These are phyloP conservation scores for Daldinia childiae DNA, from an alignment of 495 filamentous ascomycete genomes.

Conservation along the genomic window DNA sequence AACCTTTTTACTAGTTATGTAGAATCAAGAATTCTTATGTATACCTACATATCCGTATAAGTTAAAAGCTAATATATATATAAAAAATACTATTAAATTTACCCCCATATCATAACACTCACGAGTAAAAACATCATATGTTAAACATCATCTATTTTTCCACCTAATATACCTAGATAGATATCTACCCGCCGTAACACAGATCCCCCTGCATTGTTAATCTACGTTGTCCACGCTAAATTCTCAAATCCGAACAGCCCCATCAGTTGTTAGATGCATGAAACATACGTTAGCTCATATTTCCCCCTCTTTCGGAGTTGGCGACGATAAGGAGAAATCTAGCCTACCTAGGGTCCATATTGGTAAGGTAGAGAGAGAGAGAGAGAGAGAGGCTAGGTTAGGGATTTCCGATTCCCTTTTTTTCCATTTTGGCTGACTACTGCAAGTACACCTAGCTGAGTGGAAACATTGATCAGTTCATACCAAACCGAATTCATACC, in stretches of 20 bases:
- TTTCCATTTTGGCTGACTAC: slow-evolving; percentile 15
- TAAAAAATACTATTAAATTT: too few relatives aligned
- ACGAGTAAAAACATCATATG: too few relatives aligned
- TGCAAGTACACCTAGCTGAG: not conserved
- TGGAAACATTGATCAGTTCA: slow-evolving; percentile 6
- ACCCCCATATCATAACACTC: too few relatives aligned
- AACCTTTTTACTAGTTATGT: too few relatives aligned
- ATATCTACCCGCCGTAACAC: not conserved
- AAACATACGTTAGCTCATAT: slow-evolving; percentile 7
- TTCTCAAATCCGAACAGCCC: slow-evolving; percentile 12
- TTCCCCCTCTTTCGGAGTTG: slow-evolving; percentile 26
- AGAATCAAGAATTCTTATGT: too few relatives aligned
- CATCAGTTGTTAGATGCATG: slow-evolving; percentile 17
- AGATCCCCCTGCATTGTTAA: slow-evolving; percentile 1
- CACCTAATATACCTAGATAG: not conserved
- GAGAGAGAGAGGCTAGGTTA: too few relatives aligned
- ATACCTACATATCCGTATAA: too few relatives aligned
- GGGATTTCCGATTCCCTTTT: not conserved
- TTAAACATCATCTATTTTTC: too few relatives aligned
- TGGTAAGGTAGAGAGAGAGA: too few relatives aligned
- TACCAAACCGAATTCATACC: not conserved
- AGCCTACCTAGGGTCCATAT: too few relatives aligned
- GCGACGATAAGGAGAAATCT: slow-evolving; percentile 16
- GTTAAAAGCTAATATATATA: too few relatives aligned
- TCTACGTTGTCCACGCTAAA: slow-evolving; percentile 15